Evolutionary conservation across 768 basidiomycete genomes (phyloP).

Genomic region (Tephrocybe sp.): DNA sequence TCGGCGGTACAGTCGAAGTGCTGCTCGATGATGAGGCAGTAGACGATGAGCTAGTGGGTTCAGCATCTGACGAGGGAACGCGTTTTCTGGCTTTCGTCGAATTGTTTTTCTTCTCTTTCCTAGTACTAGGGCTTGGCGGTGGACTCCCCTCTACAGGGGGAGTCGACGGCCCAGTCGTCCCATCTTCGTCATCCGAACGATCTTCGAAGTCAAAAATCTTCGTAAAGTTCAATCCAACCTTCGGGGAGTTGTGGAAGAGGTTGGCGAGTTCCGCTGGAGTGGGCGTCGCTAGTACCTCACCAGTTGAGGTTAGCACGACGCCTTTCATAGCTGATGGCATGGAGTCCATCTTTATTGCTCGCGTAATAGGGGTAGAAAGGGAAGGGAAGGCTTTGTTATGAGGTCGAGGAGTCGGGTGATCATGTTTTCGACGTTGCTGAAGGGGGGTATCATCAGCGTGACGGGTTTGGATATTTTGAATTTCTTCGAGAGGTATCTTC

Average conservation of each 20-base stretch:
- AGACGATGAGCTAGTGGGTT: conserved; percentile 21
- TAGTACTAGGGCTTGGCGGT: conserved; percentile 47
- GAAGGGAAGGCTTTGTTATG: conserved; percentile 21
- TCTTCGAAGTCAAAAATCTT: conserved; percentile 74
- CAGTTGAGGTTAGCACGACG: conserved; percentile 76
- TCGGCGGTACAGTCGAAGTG: conserved; percentile 30
- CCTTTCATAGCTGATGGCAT: conserved; percentile 68
- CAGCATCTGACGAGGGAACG: conserved; percentile 17
- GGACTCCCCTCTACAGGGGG: conserved; percentile 30
- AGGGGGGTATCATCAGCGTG: conserved; percentile 23
- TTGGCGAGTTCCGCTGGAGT: conserved; percentile 62
- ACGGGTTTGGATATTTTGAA: conserved; percentile 60
- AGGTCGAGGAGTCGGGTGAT: conserved; percentile 25
- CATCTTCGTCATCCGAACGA: conserved; percentile 29
- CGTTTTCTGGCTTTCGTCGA: conserved; percentile 20
- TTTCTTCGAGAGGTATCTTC: conserved; percentile 68
- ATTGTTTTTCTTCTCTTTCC: conserved; percentile 38
- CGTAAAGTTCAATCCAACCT: conserved; percentile 69
- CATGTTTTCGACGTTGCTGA: conserved; percentile 23
- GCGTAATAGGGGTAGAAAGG: conserved; percentile 55
- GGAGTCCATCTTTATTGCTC: conserved; percentile 31
- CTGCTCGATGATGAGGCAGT: conserved; percentile 9
- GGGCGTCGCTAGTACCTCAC: conserved; percentile 71
- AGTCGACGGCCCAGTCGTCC: conserved; percentile 21
- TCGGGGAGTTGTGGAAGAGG: conserved; percentile 67